Evolutionary conservation across 768 basidiomycete species (phyloP).

Genomic region (Lentinus tigrinus): DNA sequence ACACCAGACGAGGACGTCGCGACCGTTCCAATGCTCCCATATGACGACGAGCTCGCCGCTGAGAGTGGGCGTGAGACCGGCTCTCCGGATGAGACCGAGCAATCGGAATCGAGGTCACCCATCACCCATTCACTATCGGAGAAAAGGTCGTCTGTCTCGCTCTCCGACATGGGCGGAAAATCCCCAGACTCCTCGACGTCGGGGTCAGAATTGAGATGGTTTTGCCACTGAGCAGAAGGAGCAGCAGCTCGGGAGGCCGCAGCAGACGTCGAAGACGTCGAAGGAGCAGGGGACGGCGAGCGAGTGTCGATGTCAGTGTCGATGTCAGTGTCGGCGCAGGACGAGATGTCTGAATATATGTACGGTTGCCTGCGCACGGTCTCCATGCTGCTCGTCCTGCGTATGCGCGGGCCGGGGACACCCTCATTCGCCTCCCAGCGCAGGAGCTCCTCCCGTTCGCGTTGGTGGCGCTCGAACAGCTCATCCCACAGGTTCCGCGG

Average conservation of each 20-base stretch:
- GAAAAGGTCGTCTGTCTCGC: background rate
- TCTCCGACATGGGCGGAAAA: background rate
- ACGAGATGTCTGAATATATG: background rate
- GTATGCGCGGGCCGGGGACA: background rate
- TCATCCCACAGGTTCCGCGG: conserved; percentile 26
- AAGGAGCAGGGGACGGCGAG: background rate
- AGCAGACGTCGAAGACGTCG: background rate
- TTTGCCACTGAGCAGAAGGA: too few relatives aligned
- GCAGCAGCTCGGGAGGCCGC: background rate
- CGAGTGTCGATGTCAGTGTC: background rate
- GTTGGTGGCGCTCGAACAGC: conserved; percentile 25
- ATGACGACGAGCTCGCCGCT: background rate
- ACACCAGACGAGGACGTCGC: background rate
- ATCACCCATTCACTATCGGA: background rate
- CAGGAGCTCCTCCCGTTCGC: conserved; percentile 24
- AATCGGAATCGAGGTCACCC: background rate
- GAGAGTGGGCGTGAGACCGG: background rate
- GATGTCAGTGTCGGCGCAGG: background rate
- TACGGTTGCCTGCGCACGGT: conserved; percentile 8
- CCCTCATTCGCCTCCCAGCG: conserved; percentile 17
- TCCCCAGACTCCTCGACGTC: background rate
- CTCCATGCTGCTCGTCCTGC: conserved; percentile 18
- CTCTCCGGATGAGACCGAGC: background rate
- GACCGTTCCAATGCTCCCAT: background rate
- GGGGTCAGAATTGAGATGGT: background rate